Evolutionary conservation across 2,329 filamentous ascomycete species (phyloP), one percentile per base, ranked within the genome.

Genomic region (Acarospora socialis): DNA sequence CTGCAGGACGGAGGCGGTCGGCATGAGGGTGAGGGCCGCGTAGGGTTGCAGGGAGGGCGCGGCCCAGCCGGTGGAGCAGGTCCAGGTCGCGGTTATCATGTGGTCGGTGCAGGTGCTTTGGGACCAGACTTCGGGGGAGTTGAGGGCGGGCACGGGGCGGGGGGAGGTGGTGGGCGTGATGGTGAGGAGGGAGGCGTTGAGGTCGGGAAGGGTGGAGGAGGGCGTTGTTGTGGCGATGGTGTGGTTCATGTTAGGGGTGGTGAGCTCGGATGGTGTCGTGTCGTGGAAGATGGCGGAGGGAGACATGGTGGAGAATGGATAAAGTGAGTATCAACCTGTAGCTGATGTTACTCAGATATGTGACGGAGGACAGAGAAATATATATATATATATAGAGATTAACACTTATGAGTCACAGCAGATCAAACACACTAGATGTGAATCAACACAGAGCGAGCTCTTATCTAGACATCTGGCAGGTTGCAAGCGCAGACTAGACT

Each of bases 11-110:
- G 75, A 81, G 9, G 82, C 81, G 4, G 78, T 86, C 21, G 83
- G 83, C 61, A 82, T 78, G 47, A 92, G 72, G 40, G 67, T 67
- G 32, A 92, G 60, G 7, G 81, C 77, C 0, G 80, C 79, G 55
- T 82, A 90, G 16, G 82, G 79, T 52, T 73, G 70, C 36, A 92
- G 67, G 45, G 77, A 67, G 1, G 83, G 83, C 2, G 69, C 63
- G 21, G 67, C 65, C 83, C 83, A 92, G 45, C 83, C 83, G 13
- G 57, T 50, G 25, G 60, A 51, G 14, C 54, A 57, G 20, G 65
- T 73, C 82, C 83, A 92, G 33, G 61, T 59, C 13, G 65, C 77
- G 31, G 74, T 77, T 46, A 90, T 65, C 83, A 93, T 92, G 65
- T 94, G 86, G 64, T 94, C 84, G 40, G 81, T 84, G 63, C 66